Conservation (phyloP, 768 basidiomycete genomes). For the Tricholoma sp. region DNA sequence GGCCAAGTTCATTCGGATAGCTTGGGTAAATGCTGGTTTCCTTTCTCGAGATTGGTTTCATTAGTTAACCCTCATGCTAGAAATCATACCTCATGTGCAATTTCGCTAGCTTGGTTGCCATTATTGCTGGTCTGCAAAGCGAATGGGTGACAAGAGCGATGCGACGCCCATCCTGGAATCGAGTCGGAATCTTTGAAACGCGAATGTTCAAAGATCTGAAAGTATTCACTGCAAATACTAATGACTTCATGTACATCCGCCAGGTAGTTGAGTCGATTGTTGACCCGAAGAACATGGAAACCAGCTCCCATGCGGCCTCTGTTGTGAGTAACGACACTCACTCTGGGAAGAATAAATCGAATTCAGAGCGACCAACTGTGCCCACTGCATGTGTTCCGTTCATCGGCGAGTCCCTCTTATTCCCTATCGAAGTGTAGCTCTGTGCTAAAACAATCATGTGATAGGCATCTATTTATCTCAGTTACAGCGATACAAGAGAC, state of each 20-base stretch:
- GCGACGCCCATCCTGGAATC: slow-evolving; percentile 55
- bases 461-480: slow-evolving; percentile 76
- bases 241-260: slow-evolving; percentile 75
- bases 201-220: slow-evolving; percentile 72
- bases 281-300: slow-evolving; percentile 59
- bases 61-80: slow-evolving; percentile 31
- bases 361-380: slow-evolving; percentile 30
- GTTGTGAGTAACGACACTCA: slow-evolving; percentile 43
- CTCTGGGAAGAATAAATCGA: slow-evolving; percentile 32
- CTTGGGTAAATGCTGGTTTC: slow-evolving; percentile 55
- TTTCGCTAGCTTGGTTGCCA: slow-evolving; percentile 74
- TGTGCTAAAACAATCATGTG: neutral
- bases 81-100: slow-evolving; percentile 77
- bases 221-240: slow-evolving; percentile 53
- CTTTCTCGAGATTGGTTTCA: neutral
- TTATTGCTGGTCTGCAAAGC: slow-evolving; percentile 71
- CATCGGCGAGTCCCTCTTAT: slow-evolving; percentile 48
- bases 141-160: slow-evolving; percentile 67
- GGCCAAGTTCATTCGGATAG: slow-evolving; percentile 79
- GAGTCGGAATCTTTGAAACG: slow-evolving; percentile 64
- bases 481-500: slow-evolving; percentile 53
- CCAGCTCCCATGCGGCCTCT: slow-evolving; percentile 48
- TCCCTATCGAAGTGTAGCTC: neutral
- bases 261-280: slow-evolving; percentile 57
- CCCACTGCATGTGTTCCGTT: slow-evolving; percentile 74